Evolutionary conservation across 768 basidiomycete species (phyloP), one percentile per base, ranked within the genome.

Genomic region (Xanthoconium purpureum): DNA sequence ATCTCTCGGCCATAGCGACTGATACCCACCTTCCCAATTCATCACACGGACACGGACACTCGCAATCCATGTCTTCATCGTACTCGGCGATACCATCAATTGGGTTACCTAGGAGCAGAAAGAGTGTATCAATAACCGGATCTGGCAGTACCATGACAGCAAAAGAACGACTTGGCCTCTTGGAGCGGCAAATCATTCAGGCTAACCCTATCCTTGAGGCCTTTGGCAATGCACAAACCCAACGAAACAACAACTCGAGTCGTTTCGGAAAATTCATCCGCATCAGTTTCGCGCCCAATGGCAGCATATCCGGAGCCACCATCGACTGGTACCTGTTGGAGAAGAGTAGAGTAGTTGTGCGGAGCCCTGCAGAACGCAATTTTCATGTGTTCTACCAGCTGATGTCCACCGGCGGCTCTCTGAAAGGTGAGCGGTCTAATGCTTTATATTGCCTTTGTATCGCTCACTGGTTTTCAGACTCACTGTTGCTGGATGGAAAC

Each of bases 311-410:
- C 1, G 97, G 97, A 1, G 97, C 97, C 28, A 98, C 94, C 68
- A 94, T 98, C 57, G 95, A 99, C 71, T 98, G 97, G 97, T 99
- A 99, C 70, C 78, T 99, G 32, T 76, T 99, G 54, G 97, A 99
- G 78, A 99, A 99, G 79, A 95, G 93, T 66, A 77, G 97, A 60
- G 96, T 99, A 3, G 92, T 96, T 9, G 84, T 84, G 39, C 78
- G 97, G 51, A 91, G 85, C 59, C 85, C 88, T 56, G 91, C 89
- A 0, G 97, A 99, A 74, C 80, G 97, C 35, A 89, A 84, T 67
- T 99, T 98, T 68, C 97, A 98, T 71, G 91, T 98, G 3, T 98
- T 99, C 72, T 99, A 98, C 71, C 94, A 98, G 74, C 66, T 98
- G 30, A 77, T 99, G 66, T 85, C 86, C 32, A 89, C 90, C n/a